phyloP scores from a whole-genome alignment of 2,329 filamentous ascomycete species.

The Xylaria sp. region DNA sequence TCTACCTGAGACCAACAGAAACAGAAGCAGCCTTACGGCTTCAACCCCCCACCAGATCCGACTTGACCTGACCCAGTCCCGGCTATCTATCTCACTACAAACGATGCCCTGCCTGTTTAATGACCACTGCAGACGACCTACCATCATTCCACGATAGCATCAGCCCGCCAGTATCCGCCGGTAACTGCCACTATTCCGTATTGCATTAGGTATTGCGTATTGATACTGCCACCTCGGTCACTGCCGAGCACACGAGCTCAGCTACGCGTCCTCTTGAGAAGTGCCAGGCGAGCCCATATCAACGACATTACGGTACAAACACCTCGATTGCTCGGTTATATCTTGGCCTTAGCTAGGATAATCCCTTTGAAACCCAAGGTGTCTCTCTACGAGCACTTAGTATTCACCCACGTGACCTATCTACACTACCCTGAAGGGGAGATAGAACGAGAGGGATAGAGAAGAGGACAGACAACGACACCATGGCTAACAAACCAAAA shows the following conservation, averaged over 20 bases:
- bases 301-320: neutral
- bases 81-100: constrained; percentile 31
- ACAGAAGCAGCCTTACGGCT: constrained; percentile 17
- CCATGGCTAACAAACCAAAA: constrained; percentile 44
- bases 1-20: constrained; percentile 12
- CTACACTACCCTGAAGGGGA: neutral
- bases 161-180: constrained; percentile 20
- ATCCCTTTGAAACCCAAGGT: neutral
- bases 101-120: constrained; percentile 43
- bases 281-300: constrained; percentile 7
- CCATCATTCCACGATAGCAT: constrained; percentile 49
- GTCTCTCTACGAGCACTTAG: neutral
- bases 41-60: constrained; percentile 5
- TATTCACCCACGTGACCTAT: constrained; percentile 1
- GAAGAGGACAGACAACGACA: constrained; percentile 31
- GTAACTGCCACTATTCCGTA: constrained; percentile 1
- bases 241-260: constrained; percentile 6
- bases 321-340: neutral
- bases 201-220: constrained; percentile 6
- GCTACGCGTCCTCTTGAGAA: constrained; percentile 21
- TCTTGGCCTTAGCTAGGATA: neutral
- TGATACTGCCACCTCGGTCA: constrained; percentile 2
- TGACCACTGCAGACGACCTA: constrained; percentile 45
- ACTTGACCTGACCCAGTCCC: constrained; percentile 6
- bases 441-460: neutral